Conservation (phyloP, 495 filamentous ascomycete species). For the Thozetella sp. region DNA sequence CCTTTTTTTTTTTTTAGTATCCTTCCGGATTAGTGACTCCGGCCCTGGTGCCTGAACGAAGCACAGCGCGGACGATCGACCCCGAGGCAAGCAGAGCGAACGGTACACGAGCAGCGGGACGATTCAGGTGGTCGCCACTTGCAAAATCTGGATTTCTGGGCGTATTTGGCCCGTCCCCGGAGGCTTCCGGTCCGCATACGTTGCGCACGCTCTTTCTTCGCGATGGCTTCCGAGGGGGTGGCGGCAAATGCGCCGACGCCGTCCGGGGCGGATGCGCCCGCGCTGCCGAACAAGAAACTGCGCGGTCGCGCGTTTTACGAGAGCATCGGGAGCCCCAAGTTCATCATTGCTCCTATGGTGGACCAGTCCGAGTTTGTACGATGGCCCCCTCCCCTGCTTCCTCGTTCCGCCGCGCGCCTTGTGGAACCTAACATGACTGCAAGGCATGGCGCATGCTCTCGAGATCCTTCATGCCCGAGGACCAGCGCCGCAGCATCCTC, state of each 20-base stretch:
- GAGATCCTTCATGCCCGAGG: conserved; percentile 78
- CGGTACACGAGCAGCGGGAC: too few relatives aligned
- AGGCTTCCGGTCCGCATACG: background rate
- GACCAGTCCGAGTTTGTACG: conserved; percentile 96
- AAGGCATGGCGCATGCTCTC: conserved; percentile 96
- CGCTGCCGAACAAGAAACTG: conserved; percentile 55
- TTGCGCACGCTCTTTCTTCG: conserved; percentile 1
- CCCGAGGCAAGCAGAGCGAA: too few relatives aligned
- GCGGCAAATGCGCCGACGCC: conserved; percentile 2
- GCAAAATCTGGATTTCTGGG: conserved; percentile 1
- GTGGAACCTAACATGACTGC: conserved; percentile 13
- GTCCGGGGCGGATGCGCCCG: conserved; percentile 3
- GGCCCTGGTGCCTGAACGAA: too few relatives aligned
- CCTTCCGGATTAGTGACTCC: too few relatives aligned
- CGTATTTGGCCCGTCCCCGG: conserved; percentile 8
- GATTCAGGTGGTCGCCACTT: background rate
- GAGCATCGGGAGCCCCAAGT: conserved; percentile 87
- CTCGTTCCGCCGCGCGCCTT: background rate
- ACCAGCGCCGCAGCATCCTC: conserved; percentile 60
- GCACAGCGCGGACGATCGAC: too few relatives aligned
- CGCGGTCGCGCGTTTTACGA: conserved; percentile 89
- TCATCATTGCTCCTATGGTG: conserved; percentile 95
- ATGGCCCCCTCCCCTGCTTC: conserved; percentile 11
- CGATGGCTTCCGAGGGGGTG: conserved; percentile 16
- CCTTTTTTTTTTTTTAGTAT: conserved; percentile 1